Evolutionary conservation across 2,329 filamentous ascomycete species (phyloP).

Genomic region (Claviceps cyperi): DNA sequence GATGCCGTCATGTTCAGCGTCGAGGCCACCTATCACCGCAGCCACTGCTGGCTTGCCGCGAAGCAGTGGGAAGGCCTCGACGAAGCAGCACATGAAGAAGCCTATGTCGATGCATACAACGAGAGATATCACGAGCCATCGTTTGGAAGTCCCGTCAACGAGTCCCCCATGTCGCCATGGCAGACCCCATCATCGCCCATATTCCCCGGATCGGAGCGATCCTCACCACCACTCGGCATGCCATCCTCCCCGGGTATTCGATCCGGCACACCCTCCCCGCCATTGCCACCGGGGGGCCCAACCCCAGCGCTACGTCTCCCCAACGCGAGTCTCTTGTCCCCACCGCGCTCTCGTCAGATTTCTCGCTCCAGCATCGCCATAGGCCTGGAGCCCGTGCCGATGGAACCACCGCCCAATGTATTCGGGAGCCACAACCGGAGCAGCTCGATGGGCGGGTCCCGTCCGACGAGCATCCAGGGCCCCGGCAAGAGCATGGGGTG

Average conservation of each 20-base stretch:
- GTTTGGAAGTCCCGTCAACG: slow-evolving; percentile 15
- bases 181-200: slow-evolving; percentile 23
- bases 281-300: slow-evolving; percentile 12
- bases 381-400: slow-evolving; percentile 28
- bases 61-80: slow-evolving; percentile 31
- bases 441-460: slow-evolving; percentile 20
- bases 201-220: slow-evolving; percentile 17
- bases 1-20: slow-evolving; percentile 47
- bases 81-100: slow-evolving; percentile 10
- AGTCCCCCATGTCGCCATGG: slow-evolving; percentile 23
- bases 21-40: slow-evolving; percentile 44
- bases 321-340: slow-evolving; percentile 25
- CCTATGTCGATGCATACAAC: background rate
- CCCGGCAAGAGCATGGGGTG: slow-evolving; percentile 18
- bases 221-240: background rate
- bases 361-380: slow-evolving; percentile 29
- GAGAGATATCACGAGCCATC: background rate
- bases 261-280: slow-evolving; percentile 15
- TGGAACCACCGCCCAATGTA: slow-evolving; percentile 19
- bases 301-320: slow-evolving; percentile 21
- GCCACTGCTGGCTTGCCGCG: slow-evolving; percentile 40
- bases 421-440: slow-evolving; percentile 19
- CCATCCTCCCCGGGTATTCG: slow-evolving; percentile 11
- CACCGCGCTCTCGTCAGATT: slow-evolving; percentile 17
- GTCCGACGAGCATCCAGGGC: slow-evolving; percentile 8